Percentiles rank a stretch among this genome's conserved stretches.
Conservation (phyloP, 2,329 filamentous ascomycete genomes). For the Apiospora malaysiana region DNA sequence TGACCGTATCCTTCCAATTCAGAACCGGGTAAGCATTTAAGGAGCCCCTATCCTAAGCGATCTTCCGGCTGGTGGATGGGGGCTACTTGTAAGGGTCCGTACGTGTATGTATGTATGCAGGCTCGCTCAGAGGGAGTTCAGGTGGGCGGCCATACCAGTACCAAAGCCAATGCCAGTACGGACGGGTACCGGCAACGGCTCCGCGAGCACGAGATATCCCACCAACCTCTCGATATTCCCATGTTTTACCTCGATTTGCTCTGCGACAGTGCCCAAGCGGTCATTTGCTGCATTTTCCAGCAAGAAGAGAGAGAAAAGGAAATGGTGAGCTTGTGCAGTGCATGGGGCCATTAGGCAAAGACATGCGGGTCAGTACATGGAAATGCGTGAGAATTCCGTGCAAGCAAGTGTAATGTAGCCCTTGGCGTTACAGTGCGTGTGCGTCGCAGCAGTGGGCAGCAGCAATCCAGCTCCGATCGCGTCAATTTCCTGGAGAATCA, state of each 20-base stretch:
- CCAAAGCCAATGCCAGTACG: neutral
- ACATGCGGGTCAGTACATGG: constrained; percentile 8
- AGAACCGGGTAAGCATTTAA: neutral
- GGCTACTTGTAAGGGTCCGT: neutral
- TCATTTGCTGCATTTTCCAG: neutral
- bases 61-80: neutral
- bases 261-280: constrained; percentile 14
- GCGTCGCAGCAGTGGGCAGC: neutral
- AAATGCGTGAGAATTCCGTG: neutral
- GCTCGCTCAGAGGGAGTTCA: neutral
- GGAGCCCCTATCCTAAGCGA: neutral
- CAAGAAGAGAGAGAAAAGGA: neutral
- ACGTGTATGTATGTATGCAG: too few relatives aligned
- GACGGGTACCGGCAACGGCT: neutral
- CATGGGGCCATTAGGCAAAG: neutral
- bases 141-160: neutral
- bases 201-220: neutral
- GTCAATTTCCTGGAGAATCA: neutral
- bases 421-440: constrained; percentile 1
- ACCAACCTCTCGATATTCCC: neutral
- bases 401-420: neutral
- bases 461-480: neutral
- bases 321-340: neutral
- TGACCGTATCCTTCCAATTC: neutral
- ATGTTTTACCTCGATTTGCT: constrained; percentile 15